Conservation (phyloP, 768 basidiomycete genomes). For the Dacryopinax spathularia region DNA sequence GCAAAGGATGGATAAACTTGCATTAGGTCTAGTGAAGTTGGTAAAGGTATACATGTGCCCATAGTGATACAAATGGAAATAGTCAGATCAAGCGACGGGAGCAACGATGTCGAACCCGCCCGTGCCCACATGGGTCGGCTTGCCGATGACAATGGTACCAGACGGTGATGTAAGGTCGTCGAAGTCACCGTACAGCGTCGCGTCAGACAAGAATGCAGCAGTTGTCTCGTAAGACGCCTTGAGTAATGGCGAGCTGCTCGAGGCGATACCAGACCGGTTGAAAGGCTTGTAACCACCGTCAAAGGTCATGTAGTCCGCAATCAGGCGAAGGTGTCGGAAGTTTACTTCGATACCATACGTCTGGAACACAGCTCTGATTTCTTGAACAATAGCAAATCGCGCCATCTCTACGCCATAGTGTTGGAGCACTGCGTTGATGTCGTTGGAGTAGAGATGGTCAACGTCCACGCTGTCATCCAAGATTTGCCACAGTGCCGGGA, state of each 20-base stretch:
- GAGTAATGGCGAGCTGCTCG: conserved; percentile 85
- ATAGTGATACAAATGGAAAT: too few relatives aligned
- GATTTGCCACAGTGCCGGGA: conserved; percentile 76
- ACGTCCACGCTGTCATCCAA: conserved; percentile 48
- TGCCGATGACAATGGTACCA: conserved; percentile 79
- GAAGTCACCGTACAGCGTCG: conserved; percentile 87
- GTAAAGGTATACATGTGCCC: too few relatives aligned
- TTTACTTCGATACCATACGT: conserved; percentile 95
- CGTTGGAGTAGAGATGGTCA: conserved; percentile 79
- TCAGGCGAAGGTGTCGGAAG: conserved; percentile 82
- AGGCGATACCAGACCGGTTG: conserved; percentile 87
- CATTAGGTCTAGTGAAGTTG: too few relatives aligned
- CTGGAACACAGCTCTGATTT: conserved; percentile 82
- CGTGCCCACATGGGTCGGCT: conserved; percentile 81
- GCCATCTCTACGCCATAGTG: conserved; percentile 98
- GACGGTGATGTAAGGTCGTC: conserved; percentile 85
- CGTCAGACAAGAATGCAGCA: conserved; percentile 82
- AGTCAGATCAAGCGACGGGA: too few relatives aligned
- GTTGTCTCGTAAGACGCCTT: conserved; percentile 98
- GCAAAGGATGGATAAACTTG: too few relatives aligned
- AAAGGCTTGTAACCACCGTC: conserved; percentile 97
- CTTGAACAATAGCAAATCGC: conserved; percentile 73
- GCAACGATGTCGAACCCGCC: conserved; percentile 79
- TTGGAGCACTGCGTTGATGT: conserved; percentile 78
- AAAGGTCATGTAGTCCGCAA: conserved; percentile 99